Conservation (phyloP, 1,284 basidiomycete genomes). For the Dichomitus squalens region DNA sequence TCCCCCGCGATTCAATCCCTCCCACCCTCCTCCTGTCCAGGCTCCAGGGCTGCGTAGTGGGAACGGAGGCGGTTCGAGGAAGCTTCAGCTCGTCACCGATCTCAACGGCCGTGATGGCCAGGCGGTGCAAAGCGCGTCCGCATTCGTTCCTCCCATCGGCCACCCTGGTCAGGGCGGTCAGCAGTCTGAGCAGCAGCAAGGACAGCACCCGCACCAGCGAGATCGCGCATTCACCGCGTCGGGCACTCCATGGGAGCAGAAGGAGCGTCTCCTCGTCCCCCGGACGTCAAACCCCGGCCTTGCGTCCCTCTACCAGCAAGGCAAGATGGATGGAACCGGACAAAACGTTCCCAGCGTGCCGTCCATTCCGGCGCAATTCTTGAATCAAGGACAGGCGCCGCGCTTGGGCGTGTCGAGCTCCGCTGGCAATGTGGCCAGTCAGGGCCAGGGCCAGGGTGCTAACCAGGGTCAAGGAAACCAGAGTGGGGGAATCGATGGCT, state of each 20-base stretch:
- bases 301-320: constrained; percentile 56
- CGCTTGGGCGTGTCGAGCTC: constrained; percentile 43
- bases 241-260: constrained; percentile 57
- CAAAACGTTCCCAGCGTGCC: constrained; percentile 64
- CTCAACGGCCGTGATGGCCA: constrained; percentile 62
- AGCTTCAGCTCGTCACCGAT: constrained; percentile 61
- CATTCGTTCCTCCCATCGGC: constrained; percentile 50
- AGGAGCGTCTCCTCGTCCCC: constrained; percentile 55
- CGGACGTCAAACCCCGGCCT: constrained; percentile 71
- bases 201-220: constrained; percentile 34
- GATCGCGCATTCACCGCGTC: constrained; percentile 46
- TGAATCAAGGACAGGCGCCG: constrained; percentile 52
- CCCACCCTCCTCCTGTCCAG: constrained; percentile 50
- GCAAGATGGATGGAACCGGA: constrained; percentile 37
- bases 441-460: constrained; percentile 18
- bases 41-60: constrained; percentile 43
- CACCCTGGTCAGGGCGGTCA: constrained; percentile 38
- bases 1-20: constrained; percentile 68
- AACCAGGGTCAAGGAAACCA: constrained; percentile 33
- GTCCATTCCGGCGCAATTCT: constrained; percentile 68
- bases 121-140: constrained; percentile 45
- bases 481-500: constrained; percentile 28
- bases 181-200: constrained; percentile 30
- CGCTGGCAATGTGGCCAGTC: constrained; percentile 18
- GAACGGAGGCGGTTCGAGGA: constrained; percentile 40